Evolutionary conservation across 768 basidiomycete species (phyloP).

Genomic region (Pleurotus platypus): DNA sequence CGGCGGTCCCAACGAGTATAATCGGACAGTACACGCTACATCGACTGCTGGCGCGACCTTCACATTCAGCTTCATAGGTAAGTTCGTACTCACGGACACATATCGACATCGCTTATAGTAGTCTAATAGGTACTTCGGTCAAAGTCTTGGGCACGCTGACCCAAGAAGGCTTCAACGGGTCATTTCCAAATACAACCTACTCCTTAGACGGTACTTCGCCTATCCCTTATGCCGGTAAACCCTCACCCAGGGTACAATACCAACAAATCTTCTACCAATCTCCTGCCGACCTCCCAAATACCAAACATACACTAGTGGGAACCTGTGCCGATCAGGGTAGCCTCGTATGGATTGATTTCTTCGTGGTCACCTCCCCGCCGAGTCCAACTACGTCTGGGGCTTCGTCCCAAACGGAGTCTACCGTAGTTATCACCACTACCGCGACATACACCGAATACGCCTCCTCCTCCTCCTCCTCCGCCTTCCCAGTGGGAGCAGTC

Average conservation of each 20-base stretch:
- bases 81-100: not conserved
- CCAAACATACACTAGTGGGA: not conserved
- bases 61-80: slow-evolving; percentile 1
- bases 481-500: not conserved
- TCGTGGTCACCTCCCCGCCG: slow-evolving; percentile 1
- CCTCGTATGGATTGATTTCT: not conserved
- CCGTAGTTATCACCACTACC: not conserved
- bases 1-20: not conserved
- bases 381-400: not conserved
- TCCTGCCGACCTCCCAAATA: not conserved
- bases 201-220: not conserved
- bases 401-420: not conserved
- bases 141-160: not conserved
- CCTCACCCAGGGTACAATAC: not conserved
- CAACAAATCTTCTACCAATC: slow-evolving; percentile 8
- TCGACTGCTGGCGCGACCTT: not conserved
- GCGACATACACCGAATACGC: not conserved
- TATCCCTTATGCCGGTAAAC: not conserved
- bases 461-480: not conserved
- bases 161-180: not conserved
- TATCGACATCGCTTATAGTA: not conserved
- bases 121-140: not conserved
- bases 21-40: not conserved
- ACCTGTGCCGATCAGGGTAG: not conserved
- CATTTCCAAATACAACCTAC: slow-evolving; percentile 1